Percentiles rank a stretch among this genome's conserved stretches.
Conservation (phyloP, 306 rosid species). For the Echinosophora koreensis region DNA sequence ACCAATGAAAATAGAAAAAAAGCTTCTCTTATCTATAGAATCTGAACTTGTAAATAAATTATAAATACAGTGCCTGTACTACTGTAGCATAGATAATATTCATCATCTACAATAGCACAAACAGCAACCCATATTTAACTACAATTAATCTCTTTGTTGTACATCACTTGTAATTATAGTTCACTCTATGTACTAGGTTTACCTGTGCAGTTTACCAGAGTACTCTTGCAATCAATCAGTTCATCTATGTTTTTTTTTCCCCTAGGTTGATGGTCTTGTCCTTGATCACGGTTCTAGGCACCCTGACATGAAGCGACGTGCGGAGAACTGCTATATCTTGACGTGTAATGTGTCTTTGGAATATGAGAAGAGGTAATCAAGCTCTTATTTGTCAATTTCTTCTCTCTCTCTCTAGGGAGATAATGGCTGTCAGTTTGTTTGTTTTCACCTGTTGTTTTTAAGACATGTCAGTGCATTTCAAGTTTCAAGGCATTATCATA, state of each 20-base stretch:
- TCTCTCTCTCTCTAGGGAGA: not conserved
- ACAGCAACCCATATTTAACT: not conserved
- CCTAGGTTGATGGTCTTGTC: conserved; percentile 97
- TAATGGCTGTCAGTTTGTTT: not conserved
- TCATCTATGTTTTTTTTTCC: conserved; percentile 13
- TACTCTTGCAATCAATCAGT: conserved; percentile 18
- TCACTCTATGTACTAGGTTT: conserved; percentile 18
- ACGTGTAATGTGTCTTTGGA: conserved; percentile 93
- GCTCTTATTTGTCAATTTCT: not conserved
- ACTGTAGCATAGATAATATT: not conserved
- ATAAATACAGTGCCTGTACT: not conserved
- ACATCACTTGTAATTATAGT: conserved; percentile 7
- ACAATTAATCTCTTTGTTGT: not conserved
- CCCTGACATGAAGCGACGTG: conserved; percentile 97
- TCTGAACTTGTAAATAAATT: not conserved
- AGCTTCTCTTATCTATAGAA: not conserved
- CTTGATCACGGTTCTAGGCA: conserved; percentile 99
- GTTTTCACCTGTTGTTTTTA: not conserved
- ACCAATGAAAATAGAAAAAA: not conserved
- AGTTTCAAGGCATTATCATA: not conserved
- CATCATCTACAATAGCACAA: not conserved
- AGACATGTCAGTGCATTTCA: not conserved
- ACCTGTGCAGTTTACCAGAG: not conserved
- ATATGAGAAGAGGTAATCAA: conserved; percentile 86
- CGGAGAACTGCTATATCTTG: conserved; percentile 90